Evolutionary conservation across 2,329 filamentous ascomycete genomes (phyloP).

Genomic region (Hypoxylon sp.): DNA sequence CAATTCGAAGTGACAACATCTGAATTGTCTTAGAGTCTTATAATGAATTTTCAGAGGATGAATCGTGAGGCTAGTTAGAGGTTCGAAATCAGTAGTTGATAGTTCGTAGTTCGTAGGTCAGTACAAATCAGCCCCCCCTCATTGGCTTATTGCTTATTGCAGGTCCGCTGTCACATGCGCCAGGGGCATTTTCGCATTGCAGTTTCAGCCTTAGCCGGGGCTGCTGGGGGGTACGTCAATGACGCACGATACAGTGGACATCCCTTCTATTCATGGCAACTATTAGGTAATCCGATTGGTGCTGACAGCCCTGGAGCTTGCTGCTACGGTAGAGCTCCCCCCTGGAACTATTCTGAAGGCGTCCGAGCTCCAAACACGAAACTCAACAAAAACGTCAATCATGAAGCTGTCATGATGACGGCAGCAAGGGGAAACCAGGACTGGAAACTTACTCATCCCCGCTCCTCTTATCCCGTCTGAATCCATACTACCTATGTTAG

Average conservation of each 20-base stretch:
- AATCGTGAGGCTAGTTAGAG: not conserved
- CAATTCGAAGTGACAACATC: not conserved
- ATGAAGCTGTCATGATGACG: conserved; percentile 41
- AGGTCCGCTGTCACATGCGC: not conserved
- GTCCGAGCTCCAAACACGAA: conserved; percentile 39
- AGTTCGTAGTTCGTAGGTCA: not conserved
- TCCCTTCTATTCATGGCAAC: conserved; percentile 9
- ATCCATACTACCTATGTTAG: conserved; percentile 6
- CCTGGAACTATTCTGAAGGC: conserved; percentile 16
- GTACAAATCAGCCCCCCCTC: conserved; percentile 8
- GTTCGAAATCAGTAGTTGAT: not conserved
- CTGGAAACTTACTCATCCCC: conserved; percentile 2
- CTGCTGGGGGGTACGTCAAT: conserved; percentile 1
- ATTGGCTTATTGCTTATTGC: conserved; percentile 13
- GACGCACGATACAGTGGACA: conserved; percentile 18
- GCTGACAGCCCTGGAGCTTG: conserved; percentile 9
- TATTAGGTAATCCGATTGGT: conserved; percentile 14
- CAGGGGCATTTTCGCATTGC: not conserved
- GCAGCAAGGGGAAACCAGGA: conserved; percentile 6
- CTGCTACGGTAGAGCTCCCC: not conserved
- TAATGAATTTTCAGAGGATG: not conserved
- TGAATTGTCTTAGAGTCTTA: not conserved
- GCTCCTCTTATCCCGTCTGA: conserved; percentile 8
- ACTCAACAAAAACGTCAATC: conserved; percentile 33
- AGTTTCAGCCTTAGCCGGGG: conserved; percentile 41